Base-by-base conservation (phyloP, 2,329 filamentous ascomycete genomes). In the Dryadomyces quercus-mongolicae region DNA sequence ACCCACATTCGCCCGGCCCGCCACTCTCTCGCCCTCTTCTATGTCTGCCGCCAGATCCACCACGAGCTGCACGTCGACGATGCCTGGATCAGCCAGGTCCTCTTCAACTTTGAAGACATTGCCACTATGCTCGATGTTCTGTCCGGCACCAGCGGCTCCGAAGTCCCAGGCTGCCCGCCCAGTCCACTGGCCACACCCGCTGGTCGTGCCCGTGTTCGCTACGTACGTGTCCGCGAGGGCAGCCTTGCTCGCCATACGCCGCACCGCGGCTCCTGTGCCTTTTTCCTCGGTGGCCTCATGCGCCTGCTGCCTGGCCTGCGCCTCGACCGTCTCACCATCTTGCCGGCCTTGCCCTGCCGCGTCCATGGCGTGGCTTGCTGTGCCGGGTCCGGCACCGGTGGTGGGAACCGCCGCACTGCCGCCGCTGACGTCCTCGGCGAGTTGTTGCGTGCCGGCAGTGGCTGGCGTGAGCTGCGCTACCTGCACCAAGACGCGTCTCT, bases 381-480 rank as follows among this genome's bases (percentile, higher is more conserved):
- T 38, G n/a, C 18, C 49, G 49, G 21, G 36, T n/a, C 22, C 40
- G 16, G 40, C 47, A 36, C 7, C 2, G 42, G 42, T 21, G 49
- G 38, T 34, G 20, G 20, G 20, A 40, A 40, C 40, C 22, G 21
- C 21, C 46, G 48, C 21, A 53, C 55, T 2, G 51, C 54, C 1
- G 36, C 59, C 3, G 58, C 57, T 50, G 58, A 60, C 38, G 54
- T 59, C 16, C 53, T 60, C 12, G 47, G 53, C 16, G 59, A 61
- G 53, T 57, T 61, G 25, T 44, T 61, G 21, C 55, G 49, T 10
- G 40, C 49, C 13, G 59, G 59, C 34, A 31, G 47, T 22, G 59
- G 59, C 36, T 61, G 59, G 59, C 57, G 57, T 15, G 59, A 61
- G 57, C 57, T 61, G 21, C 60, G 59, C 57, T 61, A 57, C 21